A percentile compares a stretch with the other conserved stretches of the same genome.
These are phyloP conservation scores for Aspergillaceae sp. DNA, from an alignment of 2,329 filamentous ascomycete genomes.

Conservation along the genomic window DNA sequence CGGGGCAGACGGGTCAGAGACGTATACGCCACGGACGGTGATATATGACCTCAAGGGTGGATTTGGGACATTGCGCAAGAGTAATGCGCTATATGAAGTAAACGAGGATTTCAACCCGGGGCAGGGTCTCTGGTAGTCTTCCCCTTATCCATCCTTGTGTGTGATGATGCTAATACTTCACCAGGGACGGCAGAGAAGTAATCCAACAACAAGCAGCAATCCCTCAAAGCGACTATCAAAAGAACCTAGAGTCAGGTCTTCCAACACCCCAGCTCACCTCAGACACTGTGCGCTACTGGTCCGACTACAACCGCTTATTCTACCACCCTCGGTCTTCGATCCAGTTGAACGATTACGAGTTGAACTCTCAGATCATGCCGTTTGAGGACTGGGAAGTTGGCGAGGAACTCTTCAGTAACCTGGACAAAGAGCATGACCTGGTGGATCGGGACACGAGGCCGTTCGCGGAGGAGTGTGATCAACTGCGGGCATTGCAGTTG, in stretches of 20 bases:
- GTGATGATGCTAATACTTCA: neutral
- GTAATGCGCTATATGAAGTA: slow-evolving; percentile 77
- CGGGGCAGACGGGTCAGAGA: slow-evolving; percentile 76
- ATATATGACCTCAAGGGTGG: slow-evolving; percentile 93
- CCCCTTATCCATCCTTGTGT: neutral
- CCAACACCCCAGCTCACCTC: slow-evolving; percentile 56
- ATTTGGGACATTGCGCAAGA: slow-evolving; percentile 78
- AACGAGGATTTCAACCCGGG: slow-evolving; percentile 28
- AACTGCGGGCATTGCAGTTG: slow-evolving; percentile 78
- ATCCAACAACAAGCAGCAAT: slow-evolving; percentile 63
- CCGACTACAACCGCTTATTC: slow-evolving; percentile 86
- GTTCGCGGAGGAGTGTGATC: slow-evolving; percentile 88
- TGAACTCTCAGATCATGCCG: slow-evolving; percentile 69
- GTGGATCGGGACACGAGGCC: slow-evolving; percentile 82
- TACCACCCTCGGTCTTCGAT: slow-evolving; percentile 83
- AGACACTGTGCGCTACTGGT: slow-evolving; percentile 84
- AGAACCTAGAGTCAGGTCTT: slow-evolving; percentile 64
- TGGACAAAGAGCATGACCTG: slow-evolving; percentile 75
- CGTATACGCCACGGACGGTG: slow-evolving; percentile 81
- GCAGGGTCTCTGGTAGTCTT: slow-evolving; percentile 39
- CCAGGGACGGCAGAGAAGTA: slow-evolving; percentile 57
- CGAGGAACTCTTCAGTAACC: slow-evolving; percentile 61
- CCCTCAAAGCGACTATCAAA: slow-evolving; percentile 64
- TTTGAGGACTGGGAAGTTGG: slow-evolving; percentile 71
- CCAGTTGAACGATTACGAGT: slow-evolving; percentile 78